Evolutionary conservation across 768 basidiomycete genomes (phyloP).

Genomic region (Leucogyrophana mollusca): DNA sequence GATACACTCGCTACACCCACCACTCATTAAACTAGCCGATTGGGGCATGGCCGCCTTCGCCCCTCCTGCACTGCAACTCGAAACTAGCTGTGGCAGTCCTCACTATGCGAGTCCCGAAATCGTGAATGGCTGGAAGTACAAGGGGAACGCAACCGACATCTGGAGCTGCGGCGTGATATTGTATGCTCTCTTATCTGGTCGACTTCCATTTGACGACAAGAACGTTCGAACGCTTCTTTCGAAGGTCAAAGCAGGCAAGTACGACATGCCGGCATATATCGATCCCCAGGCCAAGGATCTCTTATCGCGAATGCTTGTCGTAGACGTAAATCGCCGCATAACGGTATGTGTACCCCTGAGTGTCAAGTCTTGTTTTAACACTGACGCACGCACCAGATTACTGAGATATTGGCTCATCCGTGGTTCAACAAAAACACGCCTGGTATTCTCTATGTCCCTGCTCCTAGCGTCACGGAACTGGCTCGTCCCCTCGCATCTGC

Average conservation of each 20-base stretch:
- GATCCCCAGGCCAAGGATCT: conserved; percentile 85
- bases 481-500: conserved; percentile 69
- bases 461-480: conserved; percentile 66
- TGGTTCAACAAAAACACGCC: conserved; percentile 65
- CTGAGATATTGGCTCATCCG: conserved; percentile 82
- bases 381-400: conserved; percentile 57
- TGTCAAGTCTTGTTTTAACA: conserved; percentile 1
- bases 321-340: conserved; percentile 78
- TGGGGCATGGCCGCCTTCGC: conserved; percentile 99
- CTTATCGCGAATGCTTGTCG: conserved; percentile 82
- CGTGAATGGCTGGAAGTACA: conserved; percentile 85
- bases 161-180: conserved; percentile 97
- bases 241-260: conserved; percentile 87
- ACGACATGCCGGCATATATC: conserved; percentile 77
- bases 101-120: conserved; percentile 98
- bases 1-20: conserved; percentile 77
- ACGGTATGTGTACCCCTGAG: conserved; percentile 49
- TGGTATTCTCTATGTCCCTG: conserved; percentile 44
- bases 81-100: conserved; percentile 95
- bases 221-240: conserved; percentile 71
- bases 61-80: conserved; percentile 77
- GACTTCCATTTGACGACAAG: conserved; percentile 93
- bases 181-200: conserved; percentile 84
- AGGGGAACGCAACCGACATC: conserved; percentile 89
- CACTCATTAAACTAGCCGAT: conserved; percentile 93